These are phyloP conservation scores for Passiflora organensis DNA, from an alignment of 345 rosid genomes.

Conservation along the genomic window DNA sequence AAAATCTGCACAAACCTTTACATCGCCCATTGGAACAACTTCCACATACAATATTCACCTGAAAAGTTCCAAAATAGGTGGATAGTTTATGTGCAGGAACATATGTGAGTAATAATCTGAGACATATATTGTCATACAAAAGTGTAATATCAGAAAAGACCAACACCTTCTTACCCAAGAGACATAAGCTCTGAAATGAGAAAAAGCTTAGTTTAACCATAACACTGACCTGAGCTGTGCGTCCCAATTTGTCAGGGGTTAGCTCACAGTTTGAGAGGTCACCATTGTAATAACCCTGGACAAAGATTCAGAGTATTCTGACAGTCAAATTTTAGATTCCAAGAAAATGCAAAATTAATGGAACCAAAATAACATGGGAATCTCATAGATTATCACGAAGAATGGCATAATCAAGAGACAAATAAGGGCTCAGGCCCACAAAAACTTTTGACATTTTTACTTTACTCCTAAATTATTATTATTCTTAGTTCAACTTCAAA, in stretches of 20 bases:
- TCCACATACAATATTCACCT: constrained; percentile 86
- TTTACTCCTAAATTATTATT: too few species aligned
- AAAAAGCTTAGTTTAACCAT: not conserved
- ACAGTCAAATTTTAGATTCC: not conserved
- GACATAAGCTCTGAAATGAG: not conserved
- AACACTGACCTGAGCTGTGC: constrained; percentile 72
- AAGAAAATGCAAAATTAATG: too few species aligned
- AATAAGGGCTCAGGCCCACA: too few species aligned
- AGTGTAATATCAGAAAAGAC: not conserved
- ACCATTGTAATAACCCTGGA: constrained; percentile 71
- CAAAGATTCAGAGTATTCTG: constrained; percentile 11
- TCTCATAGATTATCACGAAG: too few species aligned
- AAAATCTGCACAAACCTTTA: constrained; percentile 57
- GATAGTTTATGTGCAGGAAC: constrained; percentile 1
- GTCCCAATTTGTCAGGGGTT: constrained; percentile 84
- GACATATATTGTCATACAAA: not conserved
- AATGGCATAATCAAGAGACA: too few species aligned
- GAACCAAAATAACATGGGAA: too few species aligned
- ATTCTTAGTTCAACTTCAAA: too few species aligned
- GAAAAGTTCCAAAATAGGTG: constrained; percentile 20
- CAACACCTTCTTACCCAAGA: not conserved
- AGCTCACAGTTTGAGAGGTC: constrained; percentile 70
- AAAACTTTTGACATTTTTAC: too few species aligned
- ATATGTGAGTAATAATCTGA: constrained; percentile 1
- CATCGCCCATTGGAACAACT: constrained; percentile 69